Conservation (phyloP, 129 eudicot species). For the Tagetes patula region DNA sequence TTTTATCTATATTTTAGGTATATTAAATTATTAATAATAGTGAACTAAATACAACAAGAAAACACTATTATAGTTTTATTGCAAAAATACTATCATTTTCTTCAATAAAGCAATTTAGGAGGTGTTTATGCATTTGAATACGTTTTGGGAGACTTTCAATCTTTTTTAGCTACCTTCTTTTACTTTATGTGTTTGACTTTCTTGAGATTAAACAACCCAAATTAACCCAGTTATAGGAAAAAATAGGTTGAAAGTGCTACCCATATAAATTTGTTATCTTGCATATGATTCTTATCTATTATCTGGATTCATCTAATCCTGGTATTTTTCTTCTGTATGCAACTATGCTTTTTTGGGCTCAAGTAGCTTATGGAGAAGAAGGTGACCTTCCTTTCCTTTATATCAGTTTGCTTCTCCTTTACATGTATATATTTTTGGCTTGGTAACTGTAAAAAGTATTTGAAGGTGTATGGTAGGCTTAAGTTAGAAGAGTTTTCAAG, state of each 20-base stretch:
- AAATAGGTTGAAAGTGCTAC: neutral
- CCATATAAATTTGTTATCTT: neutral
- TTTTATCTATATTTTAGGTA: neutral
- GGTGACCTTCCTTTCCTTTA: conserved; percentile 33
- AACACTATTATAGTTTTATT: neutral
- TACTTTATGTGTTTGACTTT: neutral
- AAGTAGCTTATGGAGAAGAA: conserved; percentile 75
- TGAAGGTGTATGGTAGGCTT: too few relatives aligned
- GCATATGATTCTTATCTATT: conserved; percentile 3
- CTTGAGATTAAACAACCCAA: neutral
- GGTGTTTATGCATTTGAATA: neutral
- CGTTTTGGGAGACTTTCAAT: neutral
- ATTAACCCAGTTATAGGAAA: neutral
- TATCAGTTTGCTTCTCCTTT: neutral
- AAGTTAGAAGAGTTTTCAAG: too few relatives aligned
- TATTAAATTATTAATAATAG: neutral
- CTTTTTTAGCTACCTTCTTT: neutral
- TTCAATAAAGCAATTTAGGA: neutral
- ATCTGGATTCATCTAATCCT: conserved; percentile 27
- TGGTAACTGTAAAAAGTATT: neutral
- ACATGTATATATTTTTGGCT: neutral
- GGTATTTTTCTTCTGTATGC: conserved; percentile 14
- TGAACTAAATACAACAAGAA: neutral
- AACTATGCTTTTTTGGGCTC: conserved; percentile 28
- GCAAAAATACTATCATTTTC: neutral